These are phyloP conservation scores for Globisporangium viniferum DNA, from an alignment of 352 stramenopile genomes.

Conservation along the genomic window DNA sequence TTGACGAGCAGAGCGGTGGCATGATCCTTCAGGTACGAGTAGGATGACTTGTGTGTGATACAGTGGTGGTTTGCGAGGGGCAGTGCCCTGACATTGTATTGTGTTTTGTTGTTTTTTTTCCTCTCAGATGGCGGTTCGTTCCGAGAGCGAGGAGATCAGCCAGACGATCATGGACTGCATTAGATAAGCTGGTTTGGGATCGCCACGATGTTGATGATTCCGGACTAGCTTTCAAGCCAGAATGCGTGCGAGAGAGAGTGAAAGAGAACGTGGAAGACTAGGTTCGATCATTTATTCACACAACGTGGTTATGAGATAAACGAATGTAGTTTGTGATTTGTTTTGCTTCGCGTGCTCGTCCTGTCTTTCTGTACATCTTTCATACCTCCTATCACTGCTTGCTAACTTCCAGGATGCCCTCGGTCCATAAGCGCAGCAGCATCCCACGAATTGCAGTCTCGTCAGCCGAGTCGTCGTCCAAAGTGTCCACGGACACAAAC, in stretches of 20 bases:
- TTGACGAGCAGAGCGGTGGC: conserved; percentile 87
- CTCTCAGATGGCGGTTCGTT: conserved; percentile 94
- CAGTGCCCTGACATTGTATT: not conserved
- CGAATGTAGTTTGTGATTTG: conserved; percentile 47
- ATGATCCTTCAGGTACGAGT: conserved; percentile 65
- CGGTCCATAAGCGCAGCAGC: conserved; percentile 78
- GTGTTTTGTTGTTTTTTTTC: not conserved
- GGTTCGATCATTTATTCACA: conserved; percentile 21
- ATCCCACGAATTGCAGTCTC: conserved; percentile 74
- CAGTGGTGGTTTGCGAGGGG: not conserved
- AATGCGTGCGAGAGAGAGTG: conserved; percentile 3
- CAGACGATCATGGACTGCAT: conserved; percentile 98
- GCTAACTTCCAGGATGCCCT: conserved; percentile 50
- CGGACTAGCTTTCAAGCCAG: not conserved
- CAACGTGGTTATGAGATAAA: conserved; percentile 23
- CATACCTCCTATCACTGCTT: conserved; percentile 9
- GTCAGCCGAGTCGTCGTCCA: conserved; percentile 37
- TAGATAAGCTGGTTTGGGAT: conserved; percentile 47
- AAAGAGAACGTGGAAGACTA: conserved; percentile 14
- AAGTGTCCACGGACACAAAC: conserved; percentile 31
- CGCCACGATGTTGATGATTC: not conserved
- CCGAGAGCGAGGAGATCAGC: conserved; percentile 92
- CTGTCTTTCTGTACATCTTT: conserved; percentile 1
- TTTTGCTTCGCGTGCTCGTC: conserved; percentile 6
- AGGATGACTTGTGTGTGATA: not conserved